phyloP scores from a whole-genome alignment of 2,329 filamentous ascomycete species.

The Reticulascus tulasneorum region DNA sequence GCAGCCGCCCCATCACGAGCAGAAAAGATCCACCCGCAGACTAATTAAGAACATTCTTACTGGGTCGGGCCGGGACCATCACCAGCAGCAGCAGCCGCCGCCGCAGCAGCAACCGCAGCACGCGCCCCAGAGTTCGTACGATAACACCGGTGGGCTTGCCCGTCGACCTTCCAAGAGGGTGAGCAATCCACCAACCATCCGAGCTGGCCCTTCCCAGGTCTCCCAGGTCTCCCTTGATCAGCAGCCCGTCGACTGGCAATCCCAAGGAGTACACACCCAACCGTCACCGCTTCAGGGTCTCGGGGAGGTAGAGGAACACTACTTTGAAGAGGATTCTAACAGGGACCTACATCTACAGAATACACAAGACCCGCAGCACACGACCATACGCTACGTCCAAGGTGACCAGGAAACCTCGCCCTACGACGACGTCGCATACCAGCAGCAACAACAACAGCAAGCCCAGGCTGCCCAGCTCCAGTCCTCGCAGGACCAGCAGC shows the following conservation, averaged over 20 bases:
- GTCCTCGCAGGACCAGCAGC: constrained; percentile 30
- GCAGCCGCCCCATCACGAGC: constrained; percentile 18
- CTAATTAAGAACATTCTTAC: constrained; percentile 52
- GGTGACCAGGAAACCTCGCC: constrained; percentile 40
- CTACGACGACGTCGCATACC: constrained; percentile 42
- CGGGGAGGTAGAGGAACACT: constrained; percentile 34
- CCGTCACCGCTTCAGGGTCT: constrained; percentile 43
- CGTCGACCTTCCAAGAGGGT: constrained; percentile 56
- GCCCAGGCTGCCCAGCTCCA: constrained; percentile 29
- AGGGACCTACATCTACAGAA: constrained; percentile 35
- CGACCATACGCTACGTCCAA: constrained; percentile 46
- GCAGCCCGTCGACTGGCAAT: constrained; percentile 27
- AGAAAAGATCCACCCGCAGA: constrained; percentile 50
- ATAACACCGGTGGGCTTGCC: constrained; percentile 43
- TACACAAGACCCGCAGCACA: constrained; percentile 32
- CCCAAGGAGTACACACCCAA: constrained; percentile 25
- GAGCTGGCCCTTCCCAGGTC: constrained; percentile 33
- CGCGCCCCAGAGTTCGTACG: constrained; percentile 34
- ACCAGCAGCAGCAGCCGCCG: constrained; percentile 17
- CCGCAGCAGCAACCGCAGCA: constrained; percentile 17
- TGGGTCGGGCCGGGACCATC: constrained; percentile 30
- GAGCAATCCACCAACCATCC: constrained; percentile 43
- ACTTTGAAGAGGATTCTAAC: constrained; percentile 33
- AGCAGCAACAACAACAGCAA: constrained; percentile 31
- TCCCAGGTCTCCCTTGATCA: constrained; percentile 34